Percentiles rank a stretch among this genome's conserved stretches.
phyloP scores from a whole-genome alignment of 2,329 filamentous ascomycete genomes.

The Claviceps purpurea region DNA sequence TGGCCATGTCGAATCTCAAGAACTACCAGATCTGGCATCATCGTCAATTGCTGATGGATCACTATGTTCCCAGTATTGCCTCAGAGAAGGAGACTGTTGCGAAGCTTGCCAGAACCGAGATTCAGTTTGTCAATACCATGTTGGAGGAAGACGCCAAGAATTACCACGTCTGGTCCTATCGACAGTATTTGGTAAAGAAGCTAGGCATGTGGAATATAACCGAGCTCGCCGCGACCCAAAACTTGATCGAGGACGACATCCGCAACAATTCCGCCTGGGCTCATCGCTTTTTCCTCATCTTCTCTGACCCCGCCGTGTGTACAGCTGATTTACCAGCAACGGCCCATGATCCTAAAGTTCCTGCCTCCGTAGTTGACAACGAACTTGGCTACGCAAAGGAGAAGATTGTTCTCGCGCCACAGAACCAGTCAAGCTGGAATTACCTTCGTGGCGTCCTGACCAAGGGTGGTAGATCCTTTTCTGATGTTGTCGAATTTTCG shows the following conservation, averaged over 20 bases:
- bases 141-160: conserved; percentile 84
- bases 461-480: conserved; percentile 44
- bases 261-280: conserved; percentile 98
- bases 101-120: conserved; percentile 51
- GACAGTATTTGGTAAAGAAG: conserved; percentile 55
- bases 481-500: conserved; percentile 33
- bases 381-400: conserved; percentile 64
- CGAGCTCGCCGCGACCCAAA: conserved; percentile 59
- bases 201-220: conserved; percentile 57
- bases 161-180: conserved; percentile 96
- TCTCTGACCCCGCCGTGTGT: conserved; percentile 43
- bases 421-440: conserved; percentile 92
- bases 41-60: conserved; percentile 50
- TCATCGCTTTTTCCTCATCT: conserved; percentile 88
- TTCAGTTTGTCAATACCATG: conserved; percentile 65
- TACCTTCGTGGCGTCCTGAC: conserved; percentile 68
- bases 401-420: conserved; percentile 66
- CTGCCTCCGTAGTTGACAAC: conserved; percentile 50
- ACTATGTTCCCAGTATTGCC: conserved; percentile 45
- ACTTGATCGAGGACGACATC: conserved; percentile 64
- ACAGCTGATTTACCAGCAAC: conserved; percentile 36
- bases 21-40: conserved; percentile 98
- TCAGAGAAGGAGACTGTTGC: conserved; percentile 41
- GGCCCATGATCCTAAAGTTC: conserved; percentile 41
- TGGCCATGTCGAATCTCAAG: conserved; percentile 75